Conservation (phyloP, 768 basidiomycete species). For the Sarcodon aspratus region DNA sequence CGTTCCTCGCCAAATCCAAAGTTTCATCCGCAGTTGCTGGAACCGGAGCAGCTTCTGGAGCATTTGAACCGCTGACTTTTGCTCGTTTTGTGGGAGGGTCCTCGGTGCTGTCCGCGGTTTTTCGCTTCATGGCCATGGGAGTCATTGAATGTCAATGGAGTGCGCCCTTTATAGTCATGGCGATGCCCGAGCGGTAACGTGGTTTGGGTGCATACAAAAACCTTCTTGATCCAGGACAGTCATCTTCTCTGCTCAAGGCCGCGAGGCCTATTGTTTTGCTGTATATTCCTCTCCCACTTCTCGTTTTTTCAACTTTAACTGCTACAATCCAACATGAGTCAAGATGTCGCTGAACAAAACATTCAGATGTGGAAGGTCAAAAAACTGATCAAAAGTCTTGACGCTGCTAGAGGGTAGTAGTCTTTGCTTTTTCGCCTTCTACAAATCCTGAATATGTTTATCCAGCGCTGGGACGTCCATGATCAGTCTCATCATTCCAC, state of each 20-base stretch:
- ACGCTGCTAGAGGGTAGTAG: conserved; percentile 74
- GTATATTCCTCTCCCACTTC: no score
- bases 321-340: conserved; percentile 50
- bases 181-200: no score
- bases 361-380: conserved; percentile 99
- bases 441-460: conserved; percentile 10
- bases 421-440: neutral
- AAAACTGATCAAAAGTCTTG: conserved; percentile 98
- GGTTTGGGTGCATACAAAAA: no score
- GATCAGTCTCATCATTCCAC: conserved; percentile 97
- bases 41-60: neutral
- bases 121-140: neutral
- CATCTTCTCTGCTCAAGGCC: no score
- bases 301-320: neutral
- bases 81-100: neutral
- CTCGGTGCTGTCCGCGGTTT: neutral
- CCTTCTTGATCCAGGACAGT: no score
- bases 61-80: neutral
- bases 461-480: conserved; percentile 90
- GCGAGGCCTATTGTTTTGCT: no score
- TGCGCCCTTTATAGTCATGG: no score
- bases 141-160: neutral
- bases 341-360: conserved; percentile 84
- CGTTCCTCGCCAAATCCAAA: no score
- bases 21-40: neutral